Evolutionary conservation across 192 early-diverging fungal species (phyloP), one percentile per base, ranked within the genome.

Genomic region (Geosiphon pyriformis): DNA sequence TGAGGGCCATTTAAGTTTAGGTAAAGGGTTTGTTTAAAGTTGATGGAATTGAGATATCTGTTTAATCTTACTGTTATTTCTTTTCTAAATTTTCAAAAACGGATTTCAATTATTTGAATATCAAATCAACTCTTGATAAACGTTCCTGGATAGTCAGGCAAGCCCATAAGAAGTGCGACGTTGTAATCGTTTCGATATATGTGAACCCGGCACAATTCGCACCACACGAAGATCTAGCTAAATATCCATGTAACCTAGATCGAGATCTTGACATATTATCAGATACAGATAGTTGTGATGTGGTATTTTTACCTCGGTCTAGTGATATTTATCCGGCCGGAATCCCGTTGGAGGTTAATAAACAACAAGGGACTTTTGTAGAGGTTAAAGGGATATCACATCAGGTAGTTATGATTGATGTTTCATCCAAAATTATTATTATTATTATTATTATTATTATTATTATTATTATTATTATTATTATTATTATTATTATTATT

Each of bases 141-240:
- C n/a, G n/a, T n/a, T n/a, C n/a, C n/a, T n/a, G n/a, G n/a, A n/a
- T n/a, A 79, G 87, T 87, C 1, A 67, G 70, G 22, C 59, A 61
- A 8, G 94, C 90, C 0, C 75, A 79, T 18, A 20, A 75, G 49
- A 58, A 80, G 20, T 91, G 88, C 72, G 85, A 90, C 52, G 54
- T 74, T 26, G 89, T 94, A 1, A 87, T 91, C 0, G 78, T 92
- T 22, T 88, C 87, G 61, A 94, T 99, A 62, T 99, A 98, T 78
- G 96, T 99, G 33, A 98, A 98, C 70, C 96, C 96, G n/a, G 90
- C 96, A 4, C 96, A 98, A 70, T 98, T 98, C 70, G 94, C 94
- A 4, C 96, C 95, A 0, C 86, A 88, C 60, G 96, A 98, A 74
- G 96, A 98, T 73, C 80, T 96, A 26, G 85, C 80, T 56, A 80